phyloP scores from a whole-genome alignment of 108 stramenopile species.

The Skeletonema costatum region DNA sequence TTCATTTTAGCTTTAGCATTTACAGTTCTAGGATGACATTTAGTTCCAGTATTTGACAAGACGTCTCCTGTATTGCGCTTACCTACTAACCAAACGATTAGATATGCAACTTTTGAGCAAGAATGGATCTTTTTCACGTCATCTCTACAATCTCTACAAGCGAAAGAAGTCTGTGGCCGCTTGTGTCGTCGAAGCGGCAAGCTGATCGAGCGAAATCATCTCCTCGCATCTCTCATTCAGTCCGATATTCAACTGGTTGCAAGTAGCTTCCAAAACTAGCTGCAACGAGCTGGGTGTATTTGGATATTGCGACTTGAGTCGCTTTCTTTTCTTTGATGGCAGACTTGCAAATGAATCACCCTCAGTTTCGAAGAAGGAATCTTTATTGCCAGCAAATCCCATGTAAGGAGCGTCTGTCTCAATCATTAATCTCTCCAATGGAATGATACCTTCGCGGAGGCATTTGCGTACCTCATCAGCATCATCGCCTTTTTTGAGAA shows the following conservation, averaged over 20 bases:
- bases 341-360: conserved; percentile 40
- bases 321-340: conserved; percentile 72
- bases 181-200: conserved; percentile 51
- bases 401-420: conserved; percentile 92
- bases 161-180: conserved; percentile 62
- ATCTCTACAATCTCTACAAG: not conserved
- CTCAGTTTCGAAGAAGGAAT: conserved; percentile 57
- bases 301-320: conserved; percentile 72
- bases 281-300: conserved; percentile 70
- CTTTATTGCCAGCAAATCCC: conserved; percentile 71
- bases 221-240: conserved; percentile 21
- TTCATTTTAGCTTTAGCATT: too few relatives aligned
- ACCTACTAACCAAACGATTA: too few relatives aligned
- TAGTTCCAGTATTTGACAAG: too few relatives aligned
- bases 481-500: conserved; percentile 49
- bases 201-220: conserved; percentile 35
- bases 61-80: too few relatives aligned
- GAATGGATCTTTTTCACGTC: too few relatives aligned
- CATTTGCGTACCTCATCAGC: conserved; percentile 55
- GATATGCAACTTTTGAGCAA: too few relatives aligned
- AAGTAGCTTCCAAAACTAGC: conserved; percentile 52
- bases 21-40: too few relatives aligned
- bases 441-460: conserved; percentile 63
- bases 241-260: conserved; percentile 47
- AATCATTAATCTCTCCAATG: conserved; percentile 77